phyloP scores from a whole-genome alignment of 2,329 filamentous ascomycete species.

The Zasmidium cellare region DNA sequence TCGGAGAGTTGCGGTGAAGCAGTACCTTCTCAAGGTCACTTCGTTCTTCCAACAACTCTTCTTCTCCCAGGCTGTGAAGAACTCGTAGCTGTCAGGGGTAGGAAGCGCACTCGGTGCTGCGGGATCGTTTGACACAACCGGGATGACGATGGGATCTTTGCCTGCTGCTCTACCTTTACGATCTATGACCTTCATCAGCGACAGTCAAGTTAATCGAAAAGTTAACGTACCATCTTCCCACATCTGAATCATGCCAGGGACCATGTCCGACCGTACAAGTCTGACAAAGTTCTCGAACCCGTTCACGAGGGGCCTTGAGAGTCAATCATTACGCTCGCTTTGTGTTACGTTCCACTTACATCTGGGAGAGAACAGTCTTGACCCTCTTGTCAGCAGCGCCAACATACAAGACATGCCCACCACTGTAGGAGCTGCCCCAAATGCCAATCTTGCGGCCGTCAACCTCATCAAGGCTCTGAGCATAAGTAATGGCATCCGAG shows the following conservation, averaged over 20 bases:
- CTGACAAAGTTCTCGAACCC: slow-evolving; percentile 39
- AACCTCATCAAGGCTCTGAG: slow-evolving; percentile 33
- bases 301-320: slow-evolving; percentile 17
- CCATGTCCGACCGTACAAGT: slow-evolving; percentile 36
- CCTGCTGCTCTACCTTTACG: slow-evolving; percentile 35
- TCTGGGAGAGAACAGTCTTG: slow-evolving; percentile 42
- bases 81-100: slow-evolving; percentile 37
- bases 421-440: slow-evolving; percentile 41
- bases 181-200: slow-evolving; percentile 22
- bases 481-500: slow-evolving; percentile 42
- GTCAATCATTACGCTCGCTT: background rate
- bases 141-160: slow-evolving; percentile 31
- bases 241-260: slow-evolving; percentile 26
- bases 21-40: slow-evolving; percentile 36
- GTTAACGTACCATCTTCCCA: slow-evolving; percentile 18
- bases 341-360: slow-evolving; percentile 23
- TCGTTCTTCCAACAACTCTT: slow-evolving; percentile 42
- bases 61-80: slow-evolving; percentile 36
- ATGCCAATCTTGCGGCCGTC: slow-evolving; percentile 36
- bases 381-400: slow-evolving; percentile 42
- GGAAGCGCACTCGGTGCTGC: slow-evolving; percentile 34
- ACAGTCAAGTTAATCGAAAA: background rate
- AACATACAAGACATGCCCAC: slow-evolving; percentile 42
- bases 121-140: slow-evolving; percentile 37
- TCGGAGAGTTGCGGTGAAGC: too few species aligned